These are phyloP conservation scores for Tetrapisispora arboricola DNA, from an alignment of 805 yeast genomes.

Conservation along the genomic window DNA sequence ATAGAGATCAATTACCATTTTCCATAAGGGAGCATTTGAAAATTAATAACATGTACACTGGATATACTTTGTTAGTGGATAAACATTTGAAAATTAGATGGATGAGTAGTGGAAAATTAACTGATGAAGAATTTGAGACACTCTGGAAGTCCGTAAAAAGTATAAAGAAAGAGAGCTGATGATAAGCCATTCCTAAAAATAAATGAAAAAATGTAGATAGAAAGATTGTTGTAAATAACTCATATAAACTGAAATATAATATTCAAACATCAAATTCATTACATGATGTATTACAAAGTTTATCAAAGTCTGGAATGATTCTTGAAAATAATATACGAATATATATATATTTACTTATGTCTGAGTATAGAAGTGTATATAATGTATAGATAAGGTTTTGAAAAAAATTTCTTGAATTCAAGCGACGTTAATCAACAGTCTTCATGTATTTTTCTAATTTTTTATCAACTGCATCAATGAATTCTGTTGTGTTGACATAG, in stretches of 20 bases:
- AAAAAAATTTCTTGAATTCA: too few relatives aligned
- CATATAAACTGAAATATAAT: too few relatives aligned
- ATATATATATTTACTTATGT: too few relatives aligned
- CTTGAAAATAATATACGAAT: too few relatives aligned
- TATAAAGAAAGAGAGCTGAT: slow-evolving; percentile 37
- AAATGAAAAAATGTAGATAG: too few relatives aligned
- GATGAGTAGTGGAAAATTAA: slow-evolving; percentile 82
- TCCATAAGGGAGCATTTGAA: slow-evolving; percentile 47
- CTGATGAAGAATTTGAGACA: slow-evolving; percentile 49
- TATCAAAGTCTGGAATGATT: too few relatives aligned
- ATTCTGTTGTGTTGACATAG: slow-evolving; percentile 66
- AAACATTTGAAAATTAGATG: slow-evolving; percentile 67
- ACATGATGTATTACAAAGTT: too few relatives aligned
- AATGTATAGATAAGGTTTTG: too few relatives aligned
- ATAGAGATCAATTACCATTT: slow-evolving; percentile 48
- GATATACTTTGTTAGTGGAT: slow-evolving; percentile 76
- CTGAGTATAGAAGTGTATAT: too few relatives aligned
- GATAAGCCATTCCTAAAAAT: too few relatives aligned
- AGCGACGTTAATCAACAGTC: slow-evolving; percentile 12
- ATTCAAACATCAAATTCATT: too few relatives aligned
- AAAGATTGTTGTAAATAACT: too few relatives aligned
- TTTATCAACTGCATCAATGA: slow-evolving; percentile 65
- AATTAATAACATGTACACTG: slow-evolving; percentile 69
- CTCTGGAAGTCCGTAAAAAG: slow-evolving; percentile 56
- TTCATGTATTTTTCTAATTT: slow-evolving; percentile 34